Evolutionary conservation across 2,329 filamentous ascomycete species (phyloP), one percentile per base, ranked within the genome.

Genomic region (Plenodomus biglobosus): DNA sequence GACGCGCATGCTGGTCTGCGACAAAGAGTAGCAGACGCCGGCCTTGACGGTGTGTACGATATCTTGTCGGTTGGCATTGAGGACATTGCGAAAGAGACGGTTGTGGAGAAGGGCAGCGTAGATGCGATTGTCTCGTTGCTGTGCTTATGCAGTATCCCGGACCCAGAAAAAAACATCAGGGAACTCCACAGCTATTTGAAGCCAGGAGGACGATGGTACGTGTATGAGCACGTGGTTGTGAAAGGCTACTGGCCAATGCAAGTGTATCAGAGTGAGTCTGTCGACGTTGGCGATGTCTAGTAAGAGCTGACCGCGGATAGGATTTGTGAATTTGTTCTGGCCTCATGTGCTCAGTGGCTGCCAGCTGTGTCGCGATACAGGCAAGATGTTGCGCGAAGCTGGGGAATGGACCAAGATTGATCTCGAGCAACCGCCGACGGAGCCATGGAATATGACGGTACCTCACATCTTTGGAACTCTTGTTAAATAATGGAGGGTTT

Each of bases 91-190:
- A 42, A 46, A 36, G 40, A 38, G 7, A 17, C 15, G 6, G n/a
- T 3, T n/a, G 41, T 59, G 15, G 41, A 53, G 38, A 56, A 51
- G 22, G 56, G 47, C 5, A 59, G 44, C 15, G 56, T 59, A 15
- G 56, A 59, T 32, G 51, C 50, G 3, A 56, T 59, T 18, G 56
- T 59, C 20, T 50, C 51, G 1, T 18, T 59, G 11, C 45, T 59
- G 3, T 59, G 56, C 38, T 20, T 59, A 11, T 59, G 56, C 46
- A 56, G 56, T 17, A 56, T 59, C 34, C 53, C 53, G 1, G 53
- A 59, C 13, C 56, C 53, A 3, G 56, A 56, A 39, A 56, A 51
- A 24, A 59, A 56, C 10, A 55, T 56, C 34, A 41, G 34, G 10
- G 53, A 59, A 36, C 42, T 59, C 4, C 39, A 54, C 21, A 40